These are phyloP conservation scores for Kodamaea kakaduensis DNA, from an alignment of 805 yeast genomes.

Conservation along the genomic window DNA sequence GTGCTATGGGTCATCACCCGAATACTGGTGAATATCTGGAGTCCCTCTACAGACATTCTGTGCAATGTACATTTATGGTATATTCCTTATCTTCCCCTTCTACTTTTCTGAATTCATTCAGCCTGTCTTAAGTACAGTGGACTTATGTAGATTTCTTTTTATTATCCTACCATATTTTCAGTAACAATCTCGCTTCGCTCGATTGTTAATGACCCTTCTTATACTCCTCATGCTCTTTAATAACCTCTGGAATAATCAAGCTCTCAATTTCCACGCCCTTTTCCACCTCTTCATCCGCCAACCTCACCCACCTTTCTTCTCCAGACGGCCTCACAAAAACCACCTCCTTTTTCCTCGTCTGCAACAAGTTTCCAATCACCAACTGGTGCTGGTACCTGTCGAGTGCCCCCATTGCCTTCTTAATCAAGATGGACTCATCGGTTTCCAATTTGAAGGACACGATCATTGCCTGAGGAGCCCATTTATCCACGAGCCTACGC, in stretches of 20 bases:
- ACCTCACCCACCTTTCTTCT: constrained; percentile 46
- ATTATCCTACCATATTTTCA: too few species aligned
- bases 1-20: too few species aligned
- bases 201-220: too few species aligned
- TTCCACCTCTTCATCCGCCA: constrained; percentile 40
- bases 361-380: constrained; percentile 90
- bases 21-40: too few species aligned
- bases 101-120: too few species aligned
- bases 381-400: constrained; percentile 86
- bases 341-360: constrained; percentile 83
- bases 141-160: too few species aligned
- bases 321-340: constrained; percentile 66
- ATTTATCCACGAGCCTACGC: constrained; percentile 77
- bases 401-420: constrained; percentile 76
- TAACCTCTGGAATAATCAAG: constrained; percentile 73
- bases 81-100: too few species aligned
- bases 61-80: too few species aligned
- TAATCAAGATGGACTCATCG: constrained; percentile 62
- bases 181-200: too few species aligned
- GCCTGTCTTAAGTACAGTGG: too few species aligned
- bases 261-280: constrained; percentile 66
- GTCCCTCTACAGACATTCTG: too few species aligned
- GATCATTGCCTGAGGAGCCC: constrained; percentile 96
- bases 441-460: constrained; percentile 94
- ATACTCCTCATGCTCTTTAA: constrained; percentile 58